Percentiles rank a stretch among this genome's conserved stretches.
Evolutionary conservation across 495 filamentous ascomycete genomes (phyloP).

Genomic region (Penicillium bovifimosum): DNA sequence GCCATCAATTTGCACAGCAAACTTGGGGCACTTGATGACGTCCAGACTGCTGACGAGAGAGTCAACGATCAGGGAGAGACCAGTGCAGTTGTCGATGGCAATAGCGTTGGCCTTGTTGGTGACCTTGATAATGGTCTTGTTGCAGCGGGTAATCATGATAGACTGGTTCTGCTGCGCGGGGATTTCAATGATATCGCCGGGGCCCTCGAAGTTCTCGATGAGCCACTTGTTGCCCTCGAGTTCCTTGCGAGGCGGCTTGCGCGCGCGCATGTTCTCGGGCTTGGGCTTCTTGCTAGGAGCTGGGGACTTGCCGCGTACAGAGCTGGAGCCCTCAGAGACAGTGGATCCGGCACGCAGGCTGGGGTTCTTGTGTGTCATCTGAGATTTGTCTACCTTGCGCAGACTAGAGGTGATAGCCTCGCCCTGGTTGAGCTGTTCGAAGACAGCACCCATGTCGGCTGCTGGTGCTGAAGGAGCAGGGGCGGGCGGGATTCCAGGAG

Average conservation of each 20-base stretch:
- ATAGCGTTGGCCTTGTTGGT: conserved; percentile 92
- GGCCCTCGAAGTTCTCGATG: conserved; percentile 87
- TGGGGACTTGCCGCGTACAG: conserved; percentile 64
- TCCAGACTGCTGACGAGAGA: conserved; percentile 86
- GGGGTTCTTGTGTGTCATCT: conserved; percentile 99
- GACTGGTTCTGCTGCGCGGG: conserved; percentile 77
- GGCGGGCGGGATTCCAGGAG: conserved; percentile 35
- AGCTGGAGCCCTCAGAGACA: conserved; percentile 52
- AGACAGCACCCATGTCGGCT: conserved; percentile 74
- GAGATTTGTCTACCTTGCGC: conserved; percentile 83
- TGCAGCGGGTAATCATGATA: conserved; percentile 86
- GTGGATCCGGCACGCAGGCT: conserved; percentile 66
- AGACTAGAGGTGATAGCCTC: conserved; percentile 78
- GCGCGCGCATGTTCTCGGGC: conserved; percentile 86
- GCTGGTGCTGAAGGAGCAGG: conserved; percentile 28
- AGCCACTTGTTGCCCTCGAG: conserved; percentile 95
- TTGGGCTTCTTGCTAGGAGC: conserved; percentile 88
- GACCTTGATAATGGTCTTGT: conserved; percentile 81
- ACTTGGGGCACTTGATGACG: conserved; percentile 87
- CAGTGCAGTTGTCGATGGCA: conserved; percentile 81
- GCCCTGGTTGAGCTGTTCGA: conserved; percentile 85
- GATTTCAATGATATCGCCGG: conserved; percentile 65
- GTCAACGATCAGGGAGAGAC: conserved; percentile 81
- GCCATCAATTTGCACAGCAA: conserved; percentile 84
- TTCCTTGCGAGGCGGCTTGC: conserved; percentile 88